Evolutionary conservation across 306 rosid species (phyloP).

Genomic region (Leucaena leucocephala): DNA sequence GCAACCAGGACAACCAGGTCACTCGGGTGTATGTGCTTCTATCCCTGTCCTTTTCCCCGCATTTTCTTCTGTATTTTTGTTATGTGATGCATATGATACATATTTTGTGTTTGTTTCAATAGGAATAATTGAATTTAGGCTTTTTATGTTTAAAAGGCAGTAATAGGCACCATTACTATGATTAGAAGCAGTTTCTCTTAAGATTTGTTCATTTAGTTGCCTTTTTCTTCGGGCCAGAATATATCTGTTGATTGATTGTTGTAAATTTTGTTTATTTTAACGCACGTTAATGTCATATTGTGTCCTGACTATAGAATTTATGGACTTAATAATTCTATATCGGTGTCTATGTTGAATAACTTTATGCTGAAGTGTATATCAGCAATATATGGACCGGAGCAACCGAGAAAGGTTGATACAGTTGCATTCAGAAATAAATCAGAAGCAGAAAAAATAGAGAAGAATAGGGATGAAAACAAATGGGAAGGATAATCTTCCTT

Average conservation of each 20-base stretch:
- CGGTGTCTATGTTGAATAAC: background rate
- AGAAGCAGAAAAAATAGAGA: background rate
- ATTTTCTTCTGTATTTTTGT: background rate
- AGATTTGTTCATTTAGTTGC: constrained; percentile 20
- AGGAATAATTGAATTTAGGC: background rate
- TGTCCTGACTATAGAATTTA: background rate
- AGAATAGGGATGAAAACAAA: background rate
- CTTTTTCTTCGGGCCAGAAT: background rate
- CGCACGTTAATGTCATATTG: constrained; percentile 1
- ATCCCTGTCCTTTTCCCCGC: background rate
- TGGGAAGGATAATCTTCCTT: background rate
- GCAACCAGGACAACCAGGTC: constrained; percentile 85
- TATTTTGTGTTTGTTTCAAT: background rate
- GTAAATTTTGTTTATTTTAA: background rate
- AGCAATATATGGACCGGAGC: background rate
- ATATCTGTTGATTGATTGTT: background rate
- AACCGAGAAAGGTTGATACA: background rate
- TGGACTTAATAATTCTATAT: background rate
- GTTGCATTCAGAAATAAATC: background rate
- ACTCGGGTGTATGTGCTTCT: constrained; percentile 70
- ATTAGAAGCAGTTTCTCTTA: background rate
- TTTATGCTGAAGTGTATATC: background rate
- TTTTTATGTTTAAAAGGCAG: background rate
- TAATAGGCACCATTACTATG: background rate
- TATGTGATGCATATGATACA: background rate